phyloP scores from a whole-genome alignment of 257 asterid species.

The Mitragyna speciosa region DNA sequence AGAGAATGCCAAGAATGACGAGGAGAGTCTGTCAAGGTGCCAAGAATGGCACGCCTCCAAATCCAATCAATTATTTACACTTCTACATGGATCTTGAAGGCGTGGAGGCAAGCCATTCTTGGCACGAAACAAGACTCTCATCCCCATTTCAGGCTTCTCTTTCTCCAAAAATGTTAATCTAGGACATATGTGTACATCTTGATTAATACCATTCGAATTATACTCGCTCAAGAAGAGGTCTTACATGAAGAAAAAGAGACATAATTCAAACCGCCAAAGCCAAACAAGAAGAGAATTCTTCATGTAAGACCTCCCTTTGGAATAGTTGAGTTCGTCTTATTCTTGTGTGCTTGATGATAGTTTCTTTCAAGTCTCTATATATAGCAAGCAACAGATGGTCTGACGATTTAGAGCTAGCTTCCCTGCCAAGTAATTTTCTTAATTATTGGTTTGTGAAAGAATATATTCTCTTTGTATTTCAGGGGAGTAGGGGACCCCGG shows the following conservation, averaged over 20 bases:
- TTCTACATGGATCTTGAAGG: not conserved
- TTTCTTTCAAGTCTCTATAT: not conserved
- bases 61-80: not conserved
- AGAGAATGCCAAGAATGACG: slow-evolving; percentile 15
- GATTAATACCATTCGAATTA: not conserved
- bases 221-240: not conserved
- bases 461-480: slow-evolving; percentile 9
- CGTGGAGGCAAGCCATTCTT: slow-evolving; percentile 25
- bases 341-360: not conserved
- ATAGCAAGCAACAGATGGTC: slow-evolving; percentile 4
- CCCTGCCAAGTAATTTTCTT: not conserved
- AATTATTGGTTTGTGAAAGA: not conserved
- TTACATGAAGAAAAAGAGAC: not conserved
- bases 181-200: too few relatives aligned
- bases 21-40: slow-evolving; percentile 5
- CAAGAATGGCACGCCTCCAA: not conserved
- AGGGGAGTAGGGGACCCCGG: slow-evolving; percentile 2
- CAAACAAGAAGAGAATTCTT: not conserved
- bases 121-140: slow-evolving; percentile 22
- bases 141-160: slow-evolving; percentile 19
- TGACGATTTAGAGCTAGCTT: not conserved
- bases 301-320: not conserved
- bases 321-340: not conserved
- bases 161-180: slow-evolving; percentile 6
- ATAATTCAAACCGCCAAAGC: not conserved